Percentiles rank a stretch among this genome's conserved stretches.
These are phyloP conservation scores for Suhomyces bribrorum DNA, from an alignment of 1,139 yeast species.

Conservation along the genomic window DNA sequence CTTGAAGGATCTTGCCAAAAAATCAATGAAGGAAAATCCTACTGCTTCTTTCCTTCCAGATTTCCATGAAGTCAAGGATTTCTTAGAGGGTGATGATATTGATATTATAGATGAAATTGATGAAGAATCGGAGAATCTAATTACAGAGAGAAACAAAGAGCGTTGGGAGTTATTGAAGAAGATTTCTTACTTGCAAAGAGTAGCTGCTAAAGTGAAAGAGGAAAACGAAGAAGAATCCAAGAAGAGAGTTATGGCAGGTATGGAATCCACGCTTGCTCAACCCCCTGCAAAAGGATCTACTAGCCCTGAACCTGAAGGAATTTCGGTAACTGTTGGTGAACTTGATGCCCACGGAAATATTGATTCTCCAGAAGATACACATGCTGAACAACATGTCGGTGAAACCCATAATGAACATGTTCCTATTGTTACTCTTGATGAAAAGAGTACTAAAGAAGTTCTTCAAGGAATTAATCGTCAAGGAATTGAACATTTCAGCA, in stretches of 20 bases:
- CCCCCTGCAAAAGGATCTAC: conserved; percentile 4
- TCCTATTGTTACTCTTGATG: conserved; percentile 51
- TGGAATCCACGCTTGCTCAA: conserved; percentile 20
- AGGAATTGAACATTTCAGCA: conserved; percentile 33
- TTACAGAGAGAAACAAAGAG: conserved; percentile 53
- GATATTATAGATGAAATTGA: conserved; percentile 39
- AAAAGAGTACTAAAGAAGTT: conserved; percentile 46
- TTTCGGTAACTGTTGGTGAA: conserved; percentile 20
- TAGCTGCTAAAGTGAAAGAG: conserved; percentile 48
- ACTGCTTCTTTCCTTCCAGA: conserved; percentile 55
- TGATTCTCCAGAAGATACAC: conserved; percentile 5
- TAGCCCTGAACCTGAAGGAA: conserved; percentile 15
- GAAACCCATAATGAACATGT: conserved; percentile 21
- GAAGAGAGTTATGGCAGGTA: conserved; percentile 37
- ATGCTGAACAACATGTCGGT: conserved; percentile 2
- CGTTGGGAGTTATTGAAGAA: conserved; percentile 72
- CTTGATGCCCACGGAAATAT: conserved; percentile 10
- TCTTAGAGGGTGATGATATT: conserved; percentile 49
- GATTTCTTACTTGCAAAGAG: conserved; percentile 64
- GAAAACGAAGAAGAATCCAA: conserved; percentile 34
- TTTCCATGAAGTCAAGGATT: conserved; percentile 54
- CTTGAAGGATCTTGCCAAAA: conserved; percentile 55
- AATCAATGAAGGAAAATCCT: conserved; percentile 42
- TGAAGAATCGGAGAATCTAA: conserved; percentile 41
- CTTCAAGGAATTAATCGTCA: conserved; percentile 39